Percentiles rank a stretch among this genome's conserved stretches.
These are phyloP conservation scores for Fusarium algeriense DNA, from an alignment of 2,329 filamentous ascomycete genomes.

Conservation along the genomic window DNA sequence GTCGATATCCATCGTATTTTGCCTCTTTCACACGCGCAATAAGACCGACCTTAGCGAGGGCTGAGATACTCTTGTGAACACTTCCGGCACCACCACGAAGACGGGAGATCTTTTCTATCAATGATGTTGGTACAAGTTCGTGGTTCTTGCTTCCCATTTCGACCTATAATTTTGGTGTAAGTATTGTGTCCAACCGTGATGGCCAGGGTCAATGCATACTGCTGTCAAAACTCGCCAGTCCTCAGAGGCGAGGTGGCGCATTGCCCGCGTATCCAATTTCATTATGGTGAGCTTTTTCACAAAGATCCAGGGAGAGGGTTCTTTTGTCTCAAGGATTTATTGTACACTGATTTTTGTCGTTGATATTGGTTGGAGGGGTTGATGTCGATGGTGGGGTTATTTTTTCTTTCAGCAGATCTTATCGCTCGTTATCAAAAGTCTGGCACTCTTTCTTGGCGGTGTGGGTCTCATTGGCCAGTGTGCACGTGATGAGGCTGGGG, in stretches of 20 bases:
- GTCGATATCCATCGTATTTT: constrained; percentile 95
- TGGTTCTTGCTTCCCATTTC: constrained; percentile 96
- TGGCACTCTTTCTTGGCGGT: background rate
- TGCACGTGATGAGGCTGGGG: constrained; percentile 52
- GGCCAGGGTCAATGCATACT: constrained; percentile 65
- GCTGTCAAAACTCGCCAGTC: constrained; percentile 96
- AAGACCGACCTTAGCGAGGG: constrained; percentile 89
- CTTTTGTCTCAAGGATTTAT: background rate
- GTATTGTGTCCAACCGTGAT: constrained; percentile 49
- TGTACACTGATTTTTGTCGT: constrained; percentile 5
- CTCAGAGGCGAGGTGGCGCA: constrained; percentile 91
- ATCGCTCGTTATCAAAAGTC: constrained; percentile 39
- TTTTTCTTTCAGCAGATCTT: constrained; percentile 47
- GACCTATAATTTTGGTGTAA: constrained; percentile 68
- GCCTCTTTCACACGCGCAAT: constrained; percentile 95
- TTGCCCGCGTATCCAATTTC: constrained; percentile 94
- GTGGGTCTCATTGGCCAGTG: background rate
- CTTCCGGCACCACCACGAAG: constrained; percentile 82
- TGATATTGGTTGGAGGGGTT: constrained; percentile 41
- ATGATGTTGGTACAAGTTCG: constrained; percentile 90
- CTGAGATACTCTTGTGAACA: constrained; percentile 88
- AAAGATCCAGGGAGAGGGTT: background rate
- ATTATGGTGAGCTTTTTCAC: constrained; percentile 63
- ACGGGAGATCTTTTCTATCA: constrained; percentile 87
- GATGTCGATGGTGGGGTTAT: constrained; percentile 48